phyloP scores from a whole-genome alignment of 768 basidiomycete genomes.

The Rhodocollybia butyracea region DNA sequence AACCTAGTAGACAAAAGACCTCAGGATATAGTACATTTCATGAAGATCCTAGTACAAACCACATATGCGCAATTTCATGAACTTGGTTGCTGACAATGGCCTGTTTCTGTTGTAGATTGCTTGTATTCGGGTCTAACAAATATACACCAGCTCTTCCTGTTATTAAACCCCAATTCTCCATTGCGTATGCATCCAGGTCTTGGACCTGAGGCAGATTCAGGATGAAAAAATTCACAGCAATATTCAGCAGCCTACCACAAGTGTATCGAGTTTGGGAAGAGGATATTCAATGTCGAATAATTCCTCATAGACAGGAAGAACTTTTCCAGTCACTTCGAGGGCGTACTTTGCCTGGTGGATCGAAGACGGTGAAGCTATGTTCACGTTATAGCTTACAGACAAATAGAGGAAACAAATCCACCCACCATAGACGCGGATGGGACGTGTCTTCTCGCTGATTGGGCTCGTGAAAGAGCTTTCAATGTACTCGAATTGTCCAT shows the following conservation, averaged over 20 bases:
- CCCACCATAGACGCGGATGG: constrained; percentile 59
- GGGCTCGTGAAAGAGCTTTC: constrained; percentile 59
- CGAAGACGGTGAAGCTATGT: too few relatives aligned
- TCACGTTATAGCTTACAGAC: constrained; percentile 5
- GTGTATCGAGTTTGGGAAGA: constrained; percentile 90
- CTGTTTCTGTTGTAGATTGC: constrained; percentile 73
- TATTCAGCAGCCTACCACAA: constrained; percentile 53
- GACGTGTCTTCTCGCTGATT: constrained; percentile 53
- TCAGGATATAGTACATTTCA: not conserved
- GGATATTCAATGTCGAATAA: constrained; percentile 92
- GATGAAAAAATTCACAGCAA: constrained; percentile 3
- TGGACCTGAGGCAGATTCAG: not conserved
- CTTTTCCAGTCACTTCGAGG: constrained; percentile 79
- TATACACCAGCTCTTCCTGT: constrained; percentile 84
- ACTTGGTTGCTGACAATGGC: constrained; percentile 73
- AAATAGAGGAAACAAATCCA: constrained; percentile 50
- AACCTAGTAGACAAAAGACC: constrained; percentile 59
- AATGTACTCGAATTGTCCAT: constrained; percentile 54
- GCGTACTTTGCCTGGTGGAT: constrained; percentile 87
- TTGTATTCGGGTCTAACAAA: constrained; percentile 73
- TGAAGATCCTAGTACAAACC: constrained; percentile 36
- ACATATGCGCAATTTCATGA: constrained; percentile 88
- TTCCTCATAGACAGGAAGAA: constrained; percentile 88
- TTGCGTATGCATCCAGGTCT: constrained; percentile 48
- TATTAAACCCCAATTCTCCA: constrained; percentile 96